phyloP scores from a whole-genome alignment of 2,329 filamentous ascomycete genomes.

The Aspergillus brunneoviolaceus region DNA sequence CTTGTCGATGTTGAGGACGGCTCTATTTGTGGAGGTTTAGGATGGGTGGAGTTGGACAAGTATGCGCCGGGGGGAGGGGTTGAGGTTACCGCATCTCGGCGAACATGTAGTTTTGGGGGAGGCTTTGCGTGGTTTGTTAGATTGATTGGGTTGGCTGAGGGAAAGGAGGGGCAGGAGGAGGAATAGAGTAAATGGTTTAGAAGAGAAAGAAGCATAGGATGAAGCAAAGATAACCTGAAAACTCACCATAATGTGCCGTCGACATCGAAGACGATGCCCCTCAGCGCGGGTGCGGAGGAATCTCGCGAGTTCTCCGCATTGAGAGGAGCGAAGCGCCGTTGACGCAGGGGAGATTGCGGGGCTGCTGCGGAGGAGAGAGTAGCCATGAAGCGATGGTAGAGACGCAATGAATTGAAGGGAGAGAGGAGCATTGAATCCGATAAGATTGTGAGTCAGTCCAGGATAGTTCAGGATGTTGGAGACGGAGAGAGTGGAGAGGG shows the following conservation, averaged over 20 bases:
- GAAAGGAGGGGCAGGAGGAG: not conserved
- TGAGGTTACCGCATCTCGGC: slow-evolving; percentile 67
- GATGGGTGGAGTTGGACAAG: not conserved
- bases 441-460: not conserved
- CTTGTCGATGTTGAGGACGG: slow-evolving; percentile 69
- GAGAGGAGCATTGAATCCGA: not conserved
- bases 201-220: not conserved
- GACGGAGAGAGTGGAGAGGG: not conserved
- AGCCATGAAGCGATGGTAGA: slow-evolving; percentile 20
- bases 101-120: slow-evolving; percentile 97
- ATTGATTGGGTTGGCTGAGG: not conserved
- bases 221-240: slow-evolving; percentile 30
- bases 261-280: slow-evolving; percentile 80
- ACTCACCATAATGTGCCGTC: slow-evolving; percentile 85
- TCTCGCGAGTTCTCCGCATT: slow-evolving; percentile 30
- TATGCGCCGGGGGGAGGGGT: not conserved
- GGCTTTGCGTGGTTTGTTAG: slow-evolving; percentile 47
- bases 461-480: not conserved
- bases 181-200: not conserved
- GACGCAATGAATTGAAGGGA: not conserved
- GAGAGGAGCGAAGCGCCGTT: slow-evolving; percentile 53
- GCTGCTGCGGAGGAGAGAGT: slow-evolving; percentile 11
- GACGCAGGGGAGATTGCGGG: slow-evolving; percentile 24
- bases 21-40: slow-evolving; percentile 24
- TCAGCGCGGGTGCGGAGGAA: slow-evolving; percentile 45